Evolutionary conservation across 768 basidiomycete genomes (phyloP).

Genomic region (Suillus alpinus): DNA sequence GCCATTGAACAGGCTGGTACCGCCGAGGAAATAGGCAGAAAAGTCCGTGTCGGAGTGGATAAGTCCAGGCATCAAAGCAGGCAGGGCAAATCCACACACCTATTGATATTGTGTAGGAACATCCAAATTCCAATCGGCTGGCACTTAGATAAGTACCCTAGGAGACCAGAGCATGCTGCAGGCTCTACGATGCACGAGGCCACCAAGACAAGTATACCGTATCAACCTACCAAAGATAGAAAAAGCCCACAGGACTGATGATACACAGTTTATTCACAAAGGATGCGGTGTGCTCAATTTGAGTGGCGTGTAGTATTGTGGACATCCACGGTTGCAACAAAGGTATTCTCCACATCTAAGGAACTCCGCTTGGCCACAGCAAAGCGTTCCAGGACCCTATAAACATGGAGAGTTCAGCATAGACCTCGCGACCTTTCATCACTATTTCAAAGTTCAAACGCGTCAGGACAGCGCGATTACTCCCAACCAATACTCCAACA

Average conservation of each 20-base stretch:
- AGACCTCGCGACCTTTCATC: not conserved
- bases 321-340: constrained; percentile 1
- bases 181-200: not conserved
- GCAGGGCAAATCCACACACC: not conserved
- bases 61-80: not conserved
- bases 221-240: not conserved
- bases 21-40: not conserved
- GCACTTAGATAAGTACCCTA: not conserved
- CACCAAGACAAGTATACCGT: not conserved
- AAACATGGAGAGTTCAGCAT: not conserved
- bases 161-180: not conserved
- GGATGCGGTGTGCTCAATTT: not conserved
- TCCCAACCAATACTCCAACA: not conserved
- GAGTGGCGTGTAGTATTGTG: not conserved
- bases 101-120: not conserved
- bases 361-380: constrained; percentile 3
- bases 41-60: no score
- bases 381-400: not conserved
- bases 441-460: not conserved
- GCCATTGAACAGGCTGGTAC: not conserved
- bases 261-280: not conserved
- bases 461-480: not conserved
- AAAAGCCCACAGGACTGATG: not conserved
- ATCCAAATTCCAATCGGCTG: not conserved
- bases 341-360: not conserved